Evolutionary conservation across 805 yeast genomes (phyloP), one percentile per base, ranked within the genome.

Genomic region (Teunomyces lycoperdinae): DNA sequence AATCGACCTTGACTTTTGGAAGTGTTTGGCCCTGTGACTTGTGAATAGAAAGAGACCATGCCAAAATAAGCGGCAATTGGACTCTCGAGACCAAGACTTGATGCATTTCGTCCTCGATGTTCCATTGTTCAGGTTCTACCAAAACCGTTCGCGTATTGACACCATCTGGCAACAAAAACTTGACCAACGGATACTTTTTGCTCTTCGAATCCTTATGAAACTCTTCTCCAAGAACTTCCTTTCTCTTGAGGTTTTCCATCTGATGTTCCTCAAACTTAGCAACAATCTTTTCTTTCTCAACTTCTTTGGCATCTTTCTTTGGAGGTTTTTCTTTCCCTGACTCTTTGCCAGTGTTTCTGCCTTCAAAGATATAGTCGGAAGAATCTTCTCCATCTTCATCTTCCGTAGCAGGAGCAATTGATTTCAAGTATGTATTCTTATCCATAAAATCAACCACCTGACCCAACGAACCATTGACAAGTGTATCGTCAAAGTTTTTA

Each of bases 31-130:
- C 99, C 64, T 92, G 99, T 0, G 97, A 84, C 68, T 94, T 92
- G 63, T 94, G 99, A 40, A 94, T 91, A 0, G 97, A 90, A 39
- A 94, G 67, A 0, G 99, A 90, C 97, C 98, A 94, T 0, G 99
- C 96, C n/a, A 91, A 70, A 57, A 92, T 83, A 45, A 94, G 68
- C 0, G 99, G 99, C 2, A 94, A 56, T 60, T 94, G 99, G 0
- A 76, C 73, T 57, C 97, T 74, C 1, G 85, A 74, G 0, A 88
- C 96, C 10, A 89, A 55, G 0, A 85, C 80, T 7, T 73, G 73
- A 16, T 85, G 89, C 20, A 75, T 68, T 44, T 86, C 89, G 64
- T 89, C 95, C 53, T 85, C 92, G 17, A 88, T 73, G 0, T 76
- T 77, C 89, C 97, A 92, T 10, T 74, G 74, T 61, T 92, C 98